Base-by-base conservation (phyloP, 768 basidiomycete genomes). In the Neoboletus magnificus region DNA sequence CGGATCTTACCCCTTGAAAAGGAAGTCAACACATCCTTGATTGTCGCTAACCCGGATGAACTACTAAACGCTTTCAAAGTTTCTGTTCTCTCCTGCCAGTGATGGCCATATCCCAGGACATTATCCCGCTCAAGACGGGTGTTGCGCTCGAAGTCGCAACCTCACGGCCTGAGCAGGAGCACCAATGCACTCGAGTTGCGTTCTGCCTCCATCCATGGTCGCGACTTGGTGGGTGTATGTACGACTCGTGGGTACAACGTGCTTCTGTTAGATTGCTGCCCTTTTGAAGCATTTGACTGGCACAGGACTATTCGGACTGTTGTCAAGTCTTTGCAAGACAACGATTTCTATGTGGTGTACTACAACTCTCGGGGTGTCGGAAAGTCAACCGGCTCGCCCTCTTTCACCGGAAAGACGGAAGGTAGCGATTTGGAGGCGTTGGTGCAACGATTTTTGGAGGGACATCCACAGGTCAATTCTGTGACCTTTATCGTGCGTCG, bases 191-290 rank as follows among this genome's bases (percentile, higher is more conserved):
- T 29, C 84, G 81, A 57, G 67, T 87, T 7, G 89, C 84, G 0
- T 71, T 93, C n/a, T 84, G 84, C 61, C 73, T 89, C 12, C 91
- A 93, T 61, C 91, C 91, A 7, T 93, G 90, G 90, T 85, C 87
- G n/a, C 83, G 89, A 79, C 77, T 92, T 0, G 90, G 91, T 1
- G 91, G 90, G 16, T 77, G 73, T 48, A 89, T 86, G 82, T 67
- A 84, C 59, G 89, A 93, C 62, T 81, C 85, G 91, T 92, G 67
- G 64, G 89, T 78, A 53, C 39, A 23, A 25, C 42, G 29, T 15
- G 47, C 23, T 11, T 45, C 8, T 22, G 18, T 15, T 40, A 16
- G 13, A 40, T 22, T 33, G 22, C 15, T 27, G 23, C 16, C 27
- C 37, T 22, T 23, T 27, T 46, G 30, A 57, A 7, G 6, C 55